These are phyloP conservation scores for Clavaria fumosa DNA, from an alignment of 768 basidiomycete species.

Conservation along the genomic window DNA sequence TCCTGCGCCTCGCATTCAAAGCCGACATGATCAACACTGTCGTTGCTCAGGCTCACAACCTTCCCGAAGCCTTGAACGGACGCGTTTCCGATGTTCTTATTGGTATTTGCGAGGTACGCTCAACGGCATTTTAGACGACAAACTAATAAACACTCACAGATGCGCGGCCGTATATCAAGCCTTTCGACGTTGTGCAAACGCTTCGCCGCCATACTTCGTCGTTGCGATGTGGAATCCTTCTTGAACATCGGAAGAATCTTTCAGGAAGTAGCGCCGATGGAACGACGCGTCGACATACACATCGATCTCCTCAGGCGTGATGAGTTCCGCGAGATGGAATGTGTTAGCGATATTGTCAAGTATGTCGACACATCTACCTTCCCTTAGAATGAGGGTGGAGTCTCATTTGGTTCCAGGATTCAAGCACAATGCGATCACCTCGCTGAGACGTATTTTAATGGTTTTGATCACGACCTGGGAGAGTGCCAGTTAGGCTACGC, in stretches of 20 bases:
- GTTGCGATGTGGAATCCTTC: slow-evolving; percentile 77
- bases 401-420: slow-evolving; percentile 37
- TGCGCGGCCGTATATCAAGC: slow-evolving; percentile 69
- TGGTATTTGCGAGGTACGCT: slow-evolving; percentile 80
- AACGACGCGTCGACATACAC: slow-evolving; percentile 87
- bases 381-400: background rate
- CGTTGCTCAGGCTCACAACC: slow-evolving; percentile 65
- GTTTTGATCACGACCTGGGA: slow-evolving; percentile 73
- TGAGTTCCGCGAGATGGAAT: slow-evolving; percentile 89
- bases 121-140: slow-evolving; percentile 1
- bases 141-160: slow-evolving; percentile 24
- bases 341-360: slow-evolving; percentile 81
- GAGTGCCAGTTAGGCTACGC: slow-evolving; percentile 82
- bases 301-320: slow-evolving; percentile 71
- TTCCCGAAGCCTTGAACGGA: slow-evolving; percentile 76
- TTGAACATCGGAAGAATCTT: slow-evolving; percentile 70
- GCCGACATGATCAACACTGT: slow-evolving; percentile 73
- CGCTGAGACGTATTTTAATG: slow-evolving; percentile 71
- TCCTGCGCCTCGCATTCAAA: slow-evolving; percentile 79
- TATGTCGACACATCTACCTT: slow-evolving; percentile 22
- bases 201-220: slow-evolving; percentile 69
- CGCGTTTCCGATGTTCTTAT: slow-evolving; percentile 75
- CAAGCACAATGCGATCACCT: slow-evolving; percentile 90
- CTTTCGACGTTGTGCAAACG: slow-evolving; percentile 78
- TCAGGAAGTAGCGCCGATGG: slow-evolving; percentile 74